Conservation (phyloP, 208 protist genomes). For the Trypanosoma boissoni region DNA sequence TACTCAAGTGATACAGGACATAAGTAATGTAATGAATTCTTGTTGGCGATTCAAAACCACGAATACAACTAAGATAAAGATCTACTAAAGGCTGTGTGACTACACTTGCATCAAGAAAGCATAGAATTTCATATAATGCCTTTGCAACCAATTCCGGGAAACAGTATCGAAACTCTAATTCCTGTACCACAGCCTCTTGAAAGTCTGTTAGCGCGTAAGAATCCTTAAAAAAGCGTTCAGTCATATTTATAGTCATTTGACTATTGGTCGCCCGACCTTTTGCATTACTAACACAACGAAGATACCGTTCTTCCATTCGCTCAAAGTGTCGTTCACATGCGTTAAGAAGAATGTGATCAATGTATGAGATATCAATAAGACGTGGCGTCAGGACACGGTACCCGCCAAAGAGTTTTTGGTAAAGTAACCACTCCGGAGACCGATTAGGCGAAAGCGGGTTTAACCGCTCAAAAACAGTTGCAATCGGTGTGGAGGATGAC, state of each 20-base stretch:
- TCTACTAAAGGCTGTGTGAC: constrained; percentile 48
- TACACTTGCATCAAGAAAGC: constrained; percentile 73
- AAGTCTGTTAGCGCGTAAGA: constrained; percentile 79
- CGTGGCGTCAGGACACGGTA: constrained; percentile 77
- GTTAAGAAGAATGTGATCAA: constrained; percentile 80
- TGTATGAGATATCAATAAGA: constrained; percentile 75
- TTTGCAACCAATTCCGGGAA: constrained; percentile 88
- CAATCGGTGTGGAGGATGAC: constrained; percentile 68
- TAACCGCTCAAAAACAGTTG: constrained; percentile 69
- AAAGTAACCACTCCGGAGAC: constrained; percentile 80
- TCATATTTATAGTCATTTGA: constrained; percentile 64
- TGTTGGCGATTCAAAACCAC: constrained; percentile 79
- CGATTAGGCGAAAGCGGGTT: constrained; percentile 85
- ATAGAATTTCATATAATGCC: constrained; percentile 86
- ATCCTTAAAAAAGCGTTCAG: constrained; percentile 82
- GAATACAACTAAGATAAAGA: constrained; percentile 76
- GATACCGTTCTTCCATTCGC: constrained; percentile 73
- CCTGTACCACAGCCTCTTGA: constrained; percentile 80
- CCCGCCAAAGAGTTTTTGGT: constrained; percentile 69
- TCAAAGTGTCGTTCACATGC: constrained; percentile 77
- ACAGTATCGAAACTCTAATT: constrained; percentile 81
- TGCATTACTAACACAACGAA: constrained; percentile 52
- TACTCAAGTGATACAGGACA: constrained; percentile 80
- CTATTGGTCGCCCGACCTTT: constrained; percentile 57
- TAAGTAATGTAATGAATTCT: constrained; percentile 81